Conservation (phyloP, 768 basidiomycete genomes). For the Pleurotus sapidus region DNA sequence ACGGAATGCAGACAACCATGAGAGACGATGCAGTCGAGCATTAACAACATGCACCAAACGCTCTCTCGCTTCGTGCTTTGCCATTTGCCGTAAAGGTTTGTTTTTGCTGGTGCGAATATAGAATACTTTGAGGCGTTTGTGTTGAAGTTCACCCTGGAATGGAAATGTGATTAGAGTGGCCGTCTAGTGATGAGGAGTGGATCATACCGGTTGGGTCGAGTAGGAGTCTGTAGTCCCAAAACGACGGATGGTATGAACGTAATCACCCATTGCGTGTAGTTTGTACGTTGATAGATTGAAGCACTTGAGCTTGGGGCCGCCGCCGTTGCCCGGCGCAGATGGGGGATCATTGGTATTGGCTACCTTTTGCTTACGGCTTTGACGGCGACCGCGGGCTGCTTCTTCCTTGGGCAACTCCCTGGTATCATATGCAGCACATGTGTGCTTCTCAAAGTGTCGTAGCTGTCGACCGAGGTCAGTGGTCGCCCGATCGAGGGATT, state of each 20-base stretch:
- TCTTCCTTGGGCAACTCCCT: not conserved
- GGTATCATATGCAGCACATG: conserved; percentile 15
- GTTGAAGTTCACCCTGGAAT: conserved; percentile 35
- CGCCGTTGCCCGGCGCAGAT: too few relatives aligned
- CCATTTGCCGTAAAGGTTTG: conserved; percentile 20
- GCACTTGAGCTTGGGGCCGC: not conserved
- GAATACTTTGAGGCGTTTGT: conserved; percentile 25
- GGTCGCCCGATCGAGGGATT: conserved; percentile 21
- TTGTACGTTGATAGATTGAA: conserved; percentile 11
- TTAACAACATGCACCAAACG: conserved; percentile 5
- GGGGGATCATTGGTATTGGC: too few relatives aligned
- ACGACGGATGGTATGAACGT: not conserved
- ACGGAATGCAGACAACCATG: too few relatives aligned
- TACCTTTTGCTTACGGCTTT: too few relatives aligned
- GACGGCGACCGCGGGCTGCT: conserved; percentile 10
- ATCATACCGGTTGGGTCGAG: conserved; percentile 8
- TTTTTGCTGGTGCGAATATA: conserved; percentile 27
- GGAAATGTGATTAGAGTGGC: too few relatives aligned
- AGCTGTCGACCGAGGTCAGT: conserved; percentile 23
- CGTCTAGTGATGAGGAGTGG: too few relatives aligned
- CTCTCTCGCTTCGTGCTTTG: conserved; percentile 11
- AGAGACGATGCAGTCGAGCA: too few relatives aligned
- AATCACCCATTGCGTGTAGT: conserved; percentile 9
- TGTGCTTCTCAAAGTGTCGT: conserved; percentile 25
- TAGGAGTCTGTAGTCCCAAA: conserved; percentile 11